These are phyloP conservation scores for Gymnopus androsaceus DNA, from an alignment of 1,284 basidiomycete genomes.

Conservation along the genomic window DNA sequence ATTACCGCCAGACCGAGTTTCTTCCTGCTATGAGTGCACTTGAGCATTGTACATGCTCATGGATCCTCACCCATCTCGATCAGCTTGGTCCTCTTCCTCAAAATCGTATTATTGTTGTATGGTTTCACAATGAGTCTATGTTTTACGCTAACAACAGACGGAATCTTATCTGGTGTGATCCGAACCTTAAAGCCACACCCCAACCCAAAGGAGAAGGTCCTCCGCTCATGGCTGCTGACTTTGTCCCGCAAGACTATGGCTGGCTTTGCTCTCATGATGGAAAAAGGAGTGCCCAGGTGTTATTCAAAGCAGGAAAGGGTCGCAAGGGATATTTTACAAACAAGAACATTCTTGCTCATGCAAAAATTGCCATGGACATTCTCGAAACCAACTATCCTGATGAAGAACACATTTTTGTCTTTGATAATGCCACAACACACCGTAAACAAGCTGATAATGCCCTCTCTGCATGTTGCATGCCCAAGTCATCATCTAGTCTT, in stretches of 20 bases:
- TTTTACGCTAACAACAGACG: constrained; percentile 31
- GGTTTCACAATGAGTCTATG: constrained; percentile 32
- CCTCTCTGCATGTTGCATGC: constrained; percentile 26
- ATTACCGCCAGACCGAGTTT: constrained; percentile 21
- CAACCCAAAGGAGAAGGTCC: constrained; percentile 26
- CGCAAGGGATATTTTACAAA: constrained; percentile 29
- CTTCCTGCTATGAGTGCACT: constrained; percentile 16
- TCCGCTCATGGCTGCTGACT: constrained; percentile 28
- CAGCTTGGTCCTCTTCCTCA: neutral
- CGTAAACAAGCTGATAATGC: constrained; percentile 23
- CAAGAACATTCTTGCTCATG: constrained; percentile 26
- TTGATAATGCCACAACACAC: constrained; percentile 30
- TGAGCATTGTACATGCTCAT: constrained; percentile 16
- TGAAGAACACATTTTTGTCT: constrained; percentile 24
- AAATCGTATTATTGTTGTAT: constrained; percentile 18
- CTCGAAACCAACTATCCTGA: constrained; percentile 22
- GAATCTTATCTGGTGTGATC: constrained; percentile 24
- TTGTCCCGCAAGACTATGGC: constrained; percentile 25
- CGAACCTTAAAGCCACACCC: constrained; percentile 13
- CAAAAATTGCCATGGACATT: constrained; percentile 25
- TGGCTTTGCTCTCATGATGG: constrained; percentile 18
- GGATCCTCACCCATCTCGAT: constrained; percentile 4
- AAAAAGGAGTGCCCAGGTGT: constrained; percentile 12
- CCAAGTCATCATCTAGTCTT: constrained; percentile 6
- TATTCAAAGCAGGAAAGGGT: constrained; percentile 28